Evolutionary conservation across 129 eudicot genomes (phyloP).

Genomic region (Rutidosis leptorrhynchoides): DNA sequence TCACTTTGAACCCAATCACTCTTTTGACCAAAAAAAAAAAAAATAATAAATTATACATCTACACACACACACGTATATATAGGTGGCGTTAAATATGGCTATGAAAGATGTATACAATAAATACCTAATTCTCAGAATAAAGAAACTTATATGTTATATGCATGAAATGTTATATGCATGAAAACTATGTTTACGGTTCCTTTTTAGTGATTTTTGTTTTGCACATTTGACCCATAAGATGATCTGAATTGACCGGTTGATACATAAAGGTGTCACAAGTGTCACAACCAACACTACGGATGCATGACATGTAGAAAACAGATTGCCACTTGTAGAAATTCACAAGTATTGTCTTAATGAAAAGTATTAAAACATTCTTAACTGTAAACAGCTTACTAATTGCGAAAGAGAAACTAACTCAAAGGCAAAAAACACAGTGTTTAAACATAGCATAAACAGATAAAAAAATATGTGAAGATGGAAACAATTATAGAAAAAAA

Average conservation of each 20-base stretch:
- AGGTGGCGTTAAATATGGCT: background rate
- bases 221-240: background rate
- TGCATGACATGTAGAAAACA: background rate
- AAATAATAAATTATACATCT: no score
- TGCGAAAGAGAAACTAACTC: background rate
- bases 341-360: background rate
- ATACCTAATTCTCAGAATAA: background rate
- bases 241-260: background rate
- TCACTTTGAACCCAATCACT: no score
- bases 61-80: no score
- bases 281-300: background rate
- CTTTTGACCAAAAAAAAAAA: no score
- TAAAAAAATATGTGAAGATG: background rate
- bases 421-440: background rate
- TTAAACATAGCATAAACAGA: background rate
- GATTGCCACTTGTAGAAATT: background rate
- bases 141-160: background rate
- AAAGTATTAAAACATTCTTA: background rate
- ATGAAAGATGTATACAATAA: background rate
- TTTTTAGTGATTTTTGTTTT: background rate
- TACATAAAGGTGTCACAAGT: background rate
- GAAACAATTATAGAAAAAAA: background rate
- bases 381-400: slow-evolving; percentile 1
- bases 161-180: slow-evolving; percentile 8
- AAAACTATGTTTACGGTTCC: background rate